Conservation (phyloP, 208 protist genomes). For the Acanthamoeba lenticulata region DNA sequence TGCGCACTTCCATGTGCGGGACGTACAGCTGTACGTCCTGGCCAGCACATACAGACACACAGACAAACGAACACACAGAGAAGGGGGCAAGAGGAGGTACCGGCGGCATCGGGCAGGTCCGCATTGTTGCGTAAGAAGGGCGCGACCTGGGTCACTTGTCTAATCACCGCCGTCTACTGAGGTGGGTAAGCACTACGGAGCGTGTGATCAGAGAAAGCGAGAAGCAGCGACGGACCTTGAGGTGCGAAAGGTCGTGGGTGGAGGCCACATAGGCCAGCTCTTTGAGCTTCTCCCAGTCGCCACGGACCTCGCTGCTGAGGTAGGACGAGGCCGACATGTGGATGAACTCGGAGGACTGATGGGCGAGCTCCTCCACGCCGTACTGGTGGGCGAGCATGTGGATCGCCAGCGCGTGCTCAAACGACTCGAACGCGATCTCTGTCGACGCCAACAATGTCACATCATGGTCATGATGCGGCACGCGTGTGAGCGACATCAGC, state of each 20-base stretch:
- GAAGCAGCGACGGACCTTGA: neutral
- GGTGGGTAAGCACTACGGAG: too few species aligned
- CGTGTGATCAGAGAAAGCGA: too few species aligned
- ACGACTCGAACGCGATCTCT: neutral
- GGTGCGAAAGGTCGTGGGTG: neutral
- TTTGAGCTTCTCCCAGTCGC: neutral
- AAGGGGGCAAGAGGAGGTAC: too few species aligned
- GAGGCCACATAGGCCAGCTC: neutral
- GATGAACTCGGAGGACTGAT: neutral
- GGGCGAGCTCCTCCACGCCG: neutral
- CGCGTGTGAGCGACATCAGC: neutral
- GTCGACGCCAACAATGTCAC: neutral
- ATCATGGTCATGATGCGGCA: too few species aligned
- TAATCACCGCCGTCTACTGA: neutral
- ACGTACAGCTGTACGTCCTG: too few species aligned
- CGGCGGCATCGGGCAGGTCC: too few species aligned
- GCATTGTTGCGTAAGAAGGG: neutral
- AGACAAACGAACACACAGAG: neutral
- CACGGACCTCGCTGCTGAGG: neutral
- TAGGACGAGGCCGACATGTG: neutral
- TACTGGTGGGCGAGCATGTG: constrained; percentile 55
- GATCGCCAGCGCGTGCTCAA: constrained; percentile 38
- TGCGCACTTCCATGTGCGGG: too few species aligned
- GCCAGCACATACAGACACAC: neutral
- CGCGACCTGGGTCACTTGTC: neutral